phyloP scores from a whole-genome alignment of 2,329 filamentous ascomycete species.

The Aureobasidium sp. region DNA sequence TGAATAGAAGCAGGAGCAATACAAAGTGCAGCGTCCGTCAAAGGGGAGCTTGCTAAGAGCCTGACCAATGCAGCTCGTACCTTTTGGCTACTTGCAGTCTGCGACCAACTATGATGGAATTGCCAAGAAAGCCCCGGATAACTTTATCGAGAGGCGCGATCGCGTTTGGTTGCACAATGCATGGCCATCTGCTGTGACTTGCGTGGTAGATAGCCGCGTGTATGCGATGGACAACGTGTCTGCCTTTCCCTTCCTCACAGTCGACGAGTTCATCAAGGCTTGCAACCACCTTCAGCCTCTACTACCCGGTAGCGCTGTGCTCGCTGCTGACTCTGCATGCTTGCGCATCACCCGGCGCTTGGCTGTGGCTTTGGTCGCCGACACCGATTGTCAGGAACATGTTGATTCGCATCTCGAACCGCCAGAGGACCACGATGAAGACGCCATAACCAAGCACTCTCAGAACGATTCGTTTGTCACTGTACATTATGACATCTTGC shows the following conservation, averaged over 20 bases:
- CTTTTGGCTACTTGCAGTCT: neutral
- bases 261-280: conserved; percentile 23
- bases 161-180: neutral
- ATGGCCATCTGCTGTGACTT: neutral
- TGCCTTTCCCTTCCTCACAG: conserved; percentile 24
- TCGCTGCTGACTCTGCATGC: neutral
- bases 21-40: neutral
- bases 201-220: no score
- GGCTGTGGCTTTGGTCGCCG: neutral
- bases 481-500: conserved; percentile 31
- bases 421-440: neutral
- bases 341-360: conserved; percentile 11
- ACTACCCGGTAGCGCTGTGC: conserved; percentile 9
- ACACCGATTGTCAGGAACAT: neutral
- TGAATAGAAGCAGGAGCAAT: neutral
- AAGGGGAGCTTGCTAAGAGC: neutral
- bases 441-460: neutral
- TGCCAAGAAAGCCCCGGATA: conserved; percentile 3
- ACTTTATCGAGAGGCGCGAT: neutral
- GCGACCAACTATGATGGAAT: neutral
- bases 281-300: conserved; percentile 22
- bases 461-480: conserved; percentile 18
- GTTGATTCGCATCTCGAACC: neutral
- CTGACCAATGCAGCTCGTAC: neutral
- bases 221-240: neutral